Conservation (phyloP, 1,139 yeast species). For the Suhomyces terraborum region DNA sequence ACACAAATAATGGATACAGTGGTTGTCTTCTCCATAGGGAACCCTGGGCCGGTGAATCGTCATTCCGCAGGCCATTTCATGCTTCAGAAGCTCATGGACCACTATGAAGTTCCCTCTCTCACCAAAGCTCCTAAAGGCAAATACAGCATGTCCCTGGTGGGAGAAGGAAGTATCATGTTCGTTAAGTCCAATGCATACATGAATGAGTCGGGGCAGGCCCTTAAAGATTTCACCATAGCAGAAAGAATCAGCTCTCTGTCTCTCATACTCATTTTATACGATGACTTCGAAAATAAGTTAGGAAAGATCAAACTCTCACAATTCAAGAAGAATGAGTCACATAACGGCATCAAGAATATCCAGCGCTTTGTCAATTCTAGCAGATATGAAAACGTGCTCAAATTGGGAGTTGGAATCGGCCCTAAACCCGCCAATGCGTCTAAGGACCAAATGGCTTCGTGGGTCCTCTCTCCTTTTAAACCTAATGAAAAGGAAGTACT, state of each 20-base stretch:
- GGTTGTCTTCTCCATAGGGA: slow-evolving; percentile 44
- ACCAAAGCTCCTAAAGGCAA: slow-evolving; percentile 19
- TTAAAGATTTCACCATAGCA: slow-evolving; percentile 27
- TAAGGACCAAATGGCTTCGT: slow-evolving; percentile 38
- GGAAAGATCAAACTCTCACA: slow-evolving; percentile 32
- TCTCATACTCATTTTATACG: slow-evolving; percentile 34
- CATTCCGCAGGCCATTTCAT: slow-evolving; percentile 46
- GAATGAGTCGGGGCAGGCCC: slow-evolving; percentile 42
- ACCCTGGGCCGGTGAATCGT: slow-evolving; percentile 43
- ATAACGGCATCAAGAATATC: slow-evolving; percentile 42
- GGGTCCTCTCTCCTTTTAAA: slow-evolving; percentile 41
- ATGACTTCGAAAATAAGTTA: slow-evolving; percentile 41
- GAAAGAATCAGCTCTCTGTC: slow-evolving; percentile 22
- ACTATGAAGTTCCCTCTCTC: slow-evolving; percentile 29
- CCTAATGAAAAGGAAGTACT: slow-evolving; percentile 14
- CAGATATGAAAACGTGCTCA: slow-evolving; percentile 21
- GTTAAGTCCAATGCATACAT: slow-evolving; percentile 44
- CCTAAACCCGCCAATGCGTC: slow-evolving; percentile 44
- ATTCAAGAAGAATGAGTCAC: slow-evolving; percentile 42
- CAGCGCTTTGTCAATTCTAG: slow-evolving; percentile 13
- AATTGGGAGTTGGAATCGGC: slow-evolving; percentile 47
- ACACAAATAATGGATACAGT: slow-evolving; percentile 13
- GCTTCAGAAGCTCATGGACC: slow-evolving; percentile 30
- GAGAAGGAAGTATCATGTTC: slow-evolving; percentile 25
- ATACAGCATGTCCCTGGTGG: slow-evolving; percentile 28